A percentile compares a stretch with the other conserved stretches of the same genome.
phyloP scores from a whole-genome alignment of 768 basidiomycete genomes.

The Tricholoma hemisulphureum region DNA sequence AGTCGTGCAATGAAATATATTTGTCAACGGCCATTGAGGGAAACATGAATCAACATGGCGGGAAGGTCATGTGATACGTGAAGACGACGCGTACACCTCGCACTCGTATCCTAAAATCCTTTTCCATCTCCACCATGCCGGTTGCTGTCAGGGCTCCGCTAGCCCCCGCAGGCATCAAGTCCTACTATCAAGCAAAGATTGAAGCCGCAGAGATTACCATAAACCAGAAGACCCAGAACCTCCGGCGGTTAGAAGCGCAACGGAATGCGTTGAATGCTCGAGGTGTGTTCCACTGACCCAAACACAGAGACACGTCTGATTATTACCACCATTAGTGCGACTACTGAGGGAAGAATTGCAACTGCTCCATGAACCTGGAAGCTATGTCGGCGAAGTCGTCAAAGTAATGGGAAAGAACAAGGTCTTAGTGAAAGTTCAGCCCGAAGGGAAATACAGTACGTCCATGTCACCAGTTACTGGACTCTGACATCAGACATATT shows the following conservation, averaged over 20 bases:
- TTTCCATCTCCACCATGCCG: conserved; percentile 28
- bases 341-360: conserved; percentile 90
- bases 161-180: conserved; percentile 69
- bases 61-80: conserved; percentile 15
- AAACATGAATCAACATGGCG: background rate
- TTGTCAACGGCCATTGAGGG: background rate
- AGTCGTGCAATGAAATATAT: no score
- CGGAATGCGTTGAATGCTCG: conserved; percentile 95
- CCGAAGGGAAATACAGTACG: conserved; percentile 98
- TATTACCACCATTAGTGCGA: conserved; percentile 54
- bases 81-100: conserved; percentile 29
- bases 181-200: conserved; percentile 96
- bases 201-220: conserved; percentile 90
- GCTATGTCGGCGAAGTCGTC: conserved; percentile 96
- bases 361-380: conserved; percentile 90
- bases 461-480: background rate
- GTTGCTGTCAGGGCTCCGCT: conserved; percentile 36
- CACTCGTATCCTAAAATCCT: background rate
- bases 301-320: background rate
- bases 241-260: conserved; percentile 93
- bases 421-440: conserved; percentile 96
- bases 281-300: conserved; percentile 46
- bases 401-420: conserved; percentile 99
- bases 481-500: background rate
- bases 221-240: conserved; percentile 94